Conservation (phyloP, 2,329 filamentous ascomycete genomes). For the Gyromitra esculenta region DNA sequence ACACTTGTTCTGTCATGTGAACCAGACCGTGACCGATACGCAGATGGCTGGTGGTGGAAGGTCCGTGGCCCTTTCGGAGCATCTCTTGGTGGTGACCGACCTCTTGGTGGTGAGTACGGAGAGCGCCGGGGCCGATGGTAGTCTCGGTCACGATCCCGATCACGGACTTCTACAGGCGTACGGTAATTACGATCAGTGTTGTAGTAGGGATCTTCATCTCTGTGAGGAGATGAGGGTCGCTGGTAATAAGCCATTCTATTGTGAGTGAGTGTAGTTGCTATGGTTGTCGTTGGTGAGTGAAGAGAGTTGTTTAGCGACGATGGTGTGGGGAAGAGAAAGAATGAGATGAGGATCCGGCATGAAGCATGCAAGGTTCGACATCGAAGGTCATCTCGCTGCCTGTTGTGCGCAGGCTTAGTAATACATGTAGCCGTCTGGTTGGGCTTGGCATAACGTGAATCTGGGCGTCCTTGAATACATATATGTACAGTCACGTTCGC, state of each 20-base stretch:
- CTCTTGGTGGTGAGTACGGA: slow-evolving; percentile 45
- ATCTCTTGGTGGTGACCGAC: slow-evolving; percentile 44
- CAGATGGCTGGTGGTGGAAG: slow-evolving; percentile 42
- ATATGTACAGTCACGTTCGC: too few relatives aligned
- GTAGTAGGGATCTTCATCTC: slow-evolving; percentile 50
- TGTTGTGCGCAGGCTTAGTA: slow-evolving; percentile 21
- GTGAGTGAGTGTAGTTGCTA: slow-evolving; percentile 5
- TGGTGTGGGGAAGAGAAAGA: slow-evolving; percentile 10
- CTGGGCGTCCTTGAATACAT: background rate
- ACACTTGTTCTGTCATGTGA: slow-evolving; percentile 37
- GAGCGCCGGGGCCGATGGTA: slow-evolving; percentile 45
- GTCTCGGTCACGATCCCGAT: slow-evolving; percentile 40
- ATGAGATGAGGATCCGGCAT: slow-evolving; percentile 43
- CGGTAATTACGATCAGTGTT: slow-evolving; percentile 33
- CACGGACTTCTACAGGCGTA: slow-evolving; percentile 24
- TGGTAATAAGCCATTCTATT: slow-evolving; percentile 46
- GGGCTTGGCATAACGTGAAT: slow-evolving; percentile 4
- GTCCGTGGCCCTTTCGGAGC: slow-evolving; percentile 49
- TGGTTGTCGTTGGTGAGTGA: background rate
- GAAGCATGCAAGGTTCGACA: slow-evolving; percentile 41
- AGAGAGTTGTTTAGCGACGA: slow-evolving; percentile 8
- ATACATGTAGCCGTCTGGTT: background rate
- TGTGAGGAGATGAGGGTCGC: slow-evolving; percentile 33
- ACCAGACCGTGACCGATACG: slow-evolving; percentile 46
- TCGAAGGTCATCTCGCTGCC: slow-evolving; percentile 33